Evolutionary conservation across 768 basidiomycete genomes (phyloP), one percentile per base, ranked within the genome.

Genomic region (Neoboletus subvelutipes): DNA sequence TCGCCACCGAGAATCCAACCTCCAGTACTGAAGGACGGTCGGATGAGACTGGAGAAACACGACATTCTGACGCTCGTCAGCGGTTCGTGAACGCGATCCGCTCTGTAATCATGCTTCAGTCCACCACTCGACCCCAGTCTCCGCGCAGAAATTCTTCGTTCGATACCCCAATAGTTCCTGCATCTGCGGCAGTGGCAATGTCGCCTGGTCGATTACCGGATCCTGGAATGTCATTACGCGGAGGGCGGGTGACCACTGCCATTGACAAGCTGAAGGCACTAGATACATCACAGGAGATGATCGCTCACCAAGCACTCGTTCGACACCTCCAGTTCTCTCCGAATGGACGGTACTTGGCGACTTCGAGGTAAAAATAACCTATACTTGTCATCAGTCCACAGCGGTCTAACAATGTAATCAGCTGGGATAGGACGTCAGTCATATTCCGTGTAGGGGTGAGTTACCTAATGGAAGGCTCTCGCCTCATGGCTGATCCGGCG

Each of bases 251-350:
- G 12, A 71, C 76, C 4, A 49, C 61, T 13, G 71, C 80, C 13
- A 71, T 78, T 24, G 77, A 79, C 42, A 77, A 75, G 45, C 55
- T 83, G 53, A 76, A 74, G 64, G 64, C 58, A 42, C 60, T 83
- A 56, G 66, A 67, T 43, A 65, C 71, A 40, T 75, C 75, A 10
- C 77, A 82, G 57, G 77, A 76, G 47, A 61, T 79, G 48, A 73
- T 67, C 22, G 76, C 77, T 20, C 81, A 83, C 52, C 70, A 72
- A 43, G 83, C 81, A 7, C 74, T 83, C 26, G 81, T 83, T 20
- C 68, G 80, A 46, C 80, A 83, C 60, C 64, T 83, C 45, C 80
- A 83, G 56, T 83, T 83, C 65, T 83, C 82, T 15, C 83, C 82
- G 5, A 77, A 80, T 59, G 81, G 81, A 37, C 74, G 75, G 60